phyloP scores from a whole-genome alignment of 176 grass and related monocot genomes.

The Carex kokanica region DNA sequence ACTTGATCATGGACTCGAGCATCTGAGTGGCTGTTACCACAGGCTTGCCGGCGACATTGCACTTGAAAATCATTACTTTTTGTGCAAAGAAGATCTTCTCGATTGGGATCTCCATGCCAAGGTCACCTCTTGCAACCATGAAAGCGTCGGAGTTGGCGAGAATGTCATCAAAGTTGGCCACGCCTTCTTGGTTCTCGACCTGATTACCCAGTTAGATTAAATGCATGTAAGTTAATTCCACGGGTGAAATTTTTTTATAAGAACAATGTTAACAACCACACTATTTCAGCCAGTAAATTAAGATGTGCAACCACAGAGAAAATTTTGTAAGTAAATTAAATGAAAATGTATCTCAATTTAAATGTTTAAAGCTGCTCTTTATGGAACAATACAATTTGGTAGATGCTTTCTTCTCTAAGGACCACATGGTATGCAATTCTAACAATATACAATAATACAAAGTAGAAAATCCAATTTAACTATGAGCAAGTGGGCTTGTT shows the following conservation, averaged over 20 bases:
- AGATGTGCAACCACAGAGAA: not conserved
- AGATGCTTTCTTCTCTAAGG: not conserved
- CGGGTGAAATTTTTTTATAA: not conserved
- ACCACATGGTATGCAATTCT: not conserved
- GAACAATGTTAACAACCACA: not conserved
- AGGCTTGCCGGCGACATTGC: conserved; percentile 76
- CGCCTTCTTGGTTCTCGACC: conserved; percentile 90
- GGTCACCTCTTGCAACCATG: conserved; percentile 78
- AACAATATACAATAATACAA: not conserved
- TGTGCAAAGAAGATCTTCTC: conserved; percentile 90
- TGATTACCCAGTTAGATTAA: conserved; percentile 8
- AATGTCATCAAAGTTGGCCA: conserved; percentile 87
- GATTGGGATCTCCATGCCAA: conserved; percentile 91
- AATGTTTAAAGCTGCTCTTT: not conserved
- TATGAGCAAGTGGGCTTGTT: not conserved
- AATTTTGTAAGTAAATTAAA: not conserved
- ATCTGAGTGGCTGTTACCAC: conserved; percentile 92
- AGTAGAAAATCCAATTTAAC: not conserved
- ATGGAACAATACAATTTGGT: not conserved
- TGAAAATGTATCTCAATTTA: not conserved
- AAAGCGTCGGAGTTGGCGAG: conserved; percentile 80
- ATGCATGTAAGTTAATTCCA: not conserved
- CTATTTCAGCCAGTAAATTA: not conserved
- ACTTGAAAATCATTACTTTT: conserved; percentile 92
- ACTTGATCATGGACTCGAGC: conserved; percentile 95